phyloP scores from a whole-genome alignment of 805 yeast species.

The Candida qinlingensis region DNA sequence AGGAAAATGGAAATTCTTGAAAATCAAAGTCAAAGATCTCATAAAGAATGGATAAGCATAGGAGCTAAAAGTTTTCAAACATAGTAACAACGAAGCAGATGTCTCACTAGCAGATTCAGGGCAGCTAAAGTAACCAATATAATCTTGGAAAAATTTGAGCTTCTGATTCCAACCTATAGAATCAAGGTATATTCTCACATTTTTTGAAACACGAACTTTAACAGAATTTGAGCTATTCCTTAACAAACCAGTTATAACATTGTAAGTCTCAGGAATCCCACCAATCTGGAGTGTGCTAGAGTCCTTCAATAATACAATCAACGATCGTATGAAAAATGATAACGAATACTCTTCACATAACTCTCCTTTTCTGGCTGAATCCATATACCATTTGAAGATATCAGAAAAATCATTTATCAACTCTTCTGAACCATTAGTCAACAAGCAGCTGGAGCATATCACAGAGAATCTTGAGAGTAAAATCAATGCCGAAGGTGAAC shows the following conservation, averaged over 20 bases:
- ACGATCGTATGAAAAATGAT: constrained; percentile 28
- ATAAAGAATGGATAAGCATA: constrained; percentile 22
- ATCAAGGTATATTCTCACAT: neutral
- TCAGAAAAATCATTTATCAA: constrained; percentile 41
- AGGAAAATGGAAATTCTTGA: constrained; percentile 3
- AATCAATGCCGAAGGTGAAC: constrained; percentile 35
- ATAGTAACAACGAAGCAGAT: constrained; percentile 22
- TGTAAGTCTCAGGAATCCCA: neutral
- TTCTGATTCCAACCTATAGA: constrained; percentile 3
- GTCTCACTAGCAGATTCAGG: constrained; percentile 25
- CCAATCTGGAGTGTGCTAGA: constrained; percentile 17
- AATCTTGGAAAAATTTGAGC: constrained; percentile 19
- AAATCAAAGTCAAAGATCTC: constrained; percentile 5
- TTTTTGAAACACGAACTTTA: neutral
- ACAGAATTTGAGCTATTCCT: constrained; percentile 11
- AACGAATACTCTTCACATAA: constrained; percentile 35
- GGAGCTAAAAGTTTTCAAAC: constrained; percentile 17
- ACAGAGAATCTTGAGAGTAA: constrained; percentile 29
- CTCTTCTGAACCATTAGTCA: constrained; percentile 15
- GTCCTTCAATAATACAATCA: constrained; percentile 26
- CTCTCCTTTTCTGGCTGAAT: constrained; percentile 35
- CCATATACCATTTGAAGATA: constrained; percentile 39
- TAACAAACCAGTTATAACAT: constrained; percentile 1
- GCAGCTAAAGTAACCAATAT: constrained; percentile 19
- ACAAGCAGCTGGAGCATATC: constrained; percentile 26